Percentiles rank a stretch among this genome's conserved stretches.
Conservation (phyloP, 2,329 filamentous ascomycete genomes). For the Talaromyces islandicus region DNA sequence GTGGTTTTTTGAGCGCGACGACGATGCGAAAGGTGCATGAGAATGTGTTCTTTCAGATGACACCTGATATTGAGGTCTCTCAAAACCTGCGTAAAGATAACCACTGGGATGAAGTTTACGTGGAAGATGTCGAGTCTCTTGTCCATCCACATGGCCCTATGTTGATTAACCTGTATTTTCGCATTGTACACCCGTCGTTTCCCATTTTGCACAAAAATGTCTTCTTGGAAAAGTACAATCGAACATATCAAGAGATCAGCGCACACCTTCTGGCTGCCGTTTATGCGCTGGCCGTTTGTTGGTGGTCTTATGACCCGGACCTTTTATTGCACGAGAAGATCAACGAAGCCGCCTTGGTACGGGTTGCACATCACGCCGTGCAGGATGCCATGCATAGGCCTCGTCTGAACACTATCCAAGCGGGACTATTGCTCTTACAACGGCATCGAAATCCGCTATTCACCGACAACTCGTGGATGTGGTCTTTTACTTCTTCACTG, state of each 20-base stretch:
- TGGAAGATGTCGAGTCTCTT: constrained; percentile 55
- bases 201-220: constrained; percentile 77
- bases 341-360: constrained; percentile 24
- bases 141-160: constrained; percentile 71
- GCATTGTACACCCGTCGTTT: constrained; percentile 71
- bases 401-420: constrained; percentile 53
- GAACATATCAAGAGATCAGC: constrained; percentile 66
- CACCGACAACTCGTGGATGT: constrained; percentile 39
- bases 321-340: constrained; percentile 17
- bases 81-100: constrained; percentile 2
- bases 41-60: constrained; percentile 8
- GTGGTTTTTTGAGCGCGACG: not conserved
- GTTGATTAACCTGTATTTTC: constrained; percentile 76
- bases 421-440: constrained; percentile 50
- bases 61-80: constrained; percentile 4
- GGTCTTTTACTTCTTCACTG: constrained; percentile 45
- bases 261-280: constrained; percentile 72
- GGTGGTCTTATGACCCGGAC: constrained; percentile 61
- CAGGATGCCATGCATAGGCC: constrained; percentile 46
- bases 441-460: constrained; percentile 23
- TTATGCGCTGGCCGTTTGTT: constrained; percentile 70
- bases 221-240: constrained; percentile 71
- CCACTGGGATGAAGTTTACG: constrained; percentile 2
- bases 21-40: constrained; percentile 5
- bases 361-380: constrained; percentile 40